A percentile compares a stretch with the other conserved stretches of the same genome.
These are phyloP conservation scores for Tolypocladium ovalisporum DNA, from an alignment of 2,329 filamentous ascomycete genomes.

Conservation along the genomic window DNA sequence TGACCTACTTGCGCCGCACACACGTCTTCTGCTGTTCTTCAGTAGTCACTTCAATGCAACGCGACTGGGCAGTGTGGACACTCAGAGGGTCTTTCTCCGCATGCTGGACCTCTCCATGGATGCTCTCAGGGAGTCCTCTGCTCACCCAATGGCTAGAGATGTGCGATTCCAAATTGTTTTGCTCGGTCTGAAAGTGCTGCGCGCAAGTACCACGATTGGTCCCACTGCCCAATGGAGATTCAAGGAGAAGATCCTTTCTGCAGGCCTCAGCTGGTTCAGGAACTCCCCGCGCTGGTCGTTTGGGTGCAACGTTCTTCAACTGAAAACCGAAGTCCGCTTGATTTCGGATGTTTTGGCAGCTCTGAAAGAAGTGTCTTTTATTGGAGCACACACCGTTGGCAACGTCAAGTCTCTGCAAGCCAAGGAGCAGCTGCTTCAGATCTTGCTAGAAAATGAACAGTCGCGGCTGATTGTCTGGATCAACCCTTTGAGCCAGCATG, in stretches of 20 bases:
- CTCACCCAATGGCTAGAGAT: slow-evolving; percentile 82
- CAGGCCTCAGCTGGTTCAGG: slow-evolving; percentile 80
- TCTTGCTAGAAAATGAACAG: slow-evolving; percentile 78
- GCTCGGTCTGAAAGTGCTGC: slow-evolving; percentile 69
- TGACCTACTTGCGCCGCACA: slow-evolving; percentile 76
- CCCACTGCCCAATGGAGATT: slow-evolving; percentile 62
- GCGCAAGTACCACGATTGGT: slow-evolving; percentile 57
- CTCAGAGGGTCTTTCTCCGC: slow-evolving; percentile 71
- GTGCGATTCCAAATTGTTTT: slow-evolving; percentile 83
- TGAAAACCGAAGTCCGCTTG: slow-evolving; percentile 83
- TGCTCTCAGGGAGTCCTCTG: slow-evolving; percentile 56
- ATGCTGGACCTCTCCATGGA: slow-evolving; percentile 70
- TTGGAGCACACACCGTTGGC: slow-evolving; percentile 41
- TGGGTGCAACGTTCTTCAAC: slow-evolving; percentile 82
- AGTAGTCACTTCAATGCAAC: slow-evolving; percentile 92
- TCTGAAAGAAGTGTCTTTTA: slow-evolving; percentile 51
- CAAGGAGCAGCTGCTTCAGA: slow-evolving; percentile 74
- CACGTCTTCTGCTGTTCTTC: slow-evolving; percentile 77
- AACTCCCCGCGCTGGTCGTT: slow-evolving; percentile 84
- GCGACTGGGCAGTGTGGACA: slow-evolving; percentile 71
- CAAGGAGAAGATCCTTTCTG: slow-evolving; percentile 81
- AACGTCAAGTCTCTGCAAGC: slow-evolving; percentile 55
- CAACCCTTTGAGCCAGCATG: slow-evolving; percentile 58
- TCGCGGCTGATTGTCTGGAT: slow-evolving; percentile 82
- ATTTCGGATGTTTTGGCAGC: slow-evolving; percentile 63